Evolutionary conservation across 306 rosid species (phyloP), one percentile per base, ranked within the genome.

Genomic region (Prosopis cineraria): DNA sequence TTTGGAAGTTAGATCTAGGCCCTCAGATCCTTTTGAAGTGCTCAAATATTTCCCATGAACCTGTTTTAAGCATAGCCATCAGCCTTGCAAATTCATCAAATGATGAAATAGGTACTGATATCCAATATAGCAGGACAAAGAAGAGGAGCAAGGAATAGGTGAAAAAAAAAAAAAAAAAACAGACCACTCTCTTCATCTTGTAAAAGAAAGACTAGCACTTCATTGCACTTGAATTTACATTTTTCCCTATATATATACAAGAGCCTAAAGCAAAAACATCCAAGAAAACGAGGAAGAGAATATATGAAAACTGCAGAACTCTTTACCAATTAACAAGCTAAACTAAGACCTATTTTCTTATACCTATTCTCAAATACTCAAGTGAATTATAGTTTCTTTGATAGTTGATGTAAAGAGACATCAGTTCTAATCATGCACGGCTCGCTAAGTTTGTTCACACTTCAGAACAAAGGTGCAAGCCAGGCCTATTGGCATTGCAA

Each of bases 11-110:
- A 76, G 62, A 74, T 75, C 82, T 62, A 68, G 80, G 22, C 67
- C 79, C 62, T 73, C 70, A 34, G 60, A 75, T 75, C 59, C 79
- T 70, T 63, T 66, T 55, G 71, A 81, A 50, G 81, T 25, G 79
- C 72, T 83, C 79, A 77, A 41, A 73, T 68, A 81, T 84, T 83
- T 69, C 59, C 75, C 73, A 50, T 43, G 41, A 79, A 85, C 88
- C 90, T 87, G 87, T 81, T 81, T 73, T 80, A 63, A 76, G 69
- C 78, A 85, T 33, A 73, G 64, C 20, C n/a, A 55, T 65, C 43
- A 65, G 70, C 47, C 47, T 65, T n/a, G 17, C 47, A n/a, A 60
- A 30, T 60, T 17, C 27, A 47, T 70, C 37, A 59, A 72, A 8
- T 20, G 52, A 62, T 34, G 50, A 60, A 66, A 70, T 43, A 71